These are phyloP conservation scores for Blastobotrys parvus DNA, from an alignment of 805 yeast genomes.

Conservation along the genomic window DNA sequence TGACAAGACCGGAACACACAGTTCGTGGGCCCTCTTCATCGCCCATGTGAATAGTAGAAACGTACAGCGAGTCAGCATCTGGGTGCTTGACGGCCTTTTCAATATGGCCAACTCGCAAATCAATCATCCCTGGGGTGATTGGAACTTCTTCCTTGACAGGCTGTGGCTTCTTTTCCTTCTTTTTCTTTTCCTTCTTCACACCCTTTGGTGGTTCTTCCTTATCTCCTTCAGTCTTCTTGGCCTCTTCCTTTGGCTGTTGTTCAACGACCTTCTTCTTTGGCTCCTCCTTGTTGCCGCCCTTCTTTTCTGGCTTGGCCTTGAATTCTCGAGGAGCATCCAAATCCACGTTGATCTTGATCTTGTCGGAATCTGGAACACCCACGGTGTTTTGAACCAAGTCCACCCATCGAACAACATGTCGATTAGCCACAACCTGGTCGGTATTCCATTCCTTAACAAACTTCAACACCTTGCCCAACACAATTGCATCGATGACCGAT, in stretches of 20 bases:
- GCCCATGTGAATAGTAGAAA: slow-evolving; percentile 94
- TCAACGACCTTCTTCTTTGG: slow-evolving; percentile 39
- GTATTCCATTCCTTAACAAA: slow-evolving; percentile 48
- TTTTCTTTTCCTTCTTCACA: slow-evolving; percentile 33
- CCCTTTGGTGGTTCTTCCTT: slow-evolving; percentile 8
- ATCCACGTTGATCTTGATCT: slow-evolving; percentile 49
- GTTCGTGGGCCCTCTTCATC: slow-evolving; percentile 97
- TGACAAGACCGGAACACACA: slow-evolving; percentile 94
- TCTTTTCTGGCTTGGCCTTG: slow-evolving; percentile 38
- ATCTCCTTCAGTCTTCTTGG: slow-evolving; percentile 17
- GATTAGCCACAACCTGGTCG: slow-evolving; percentile 50
- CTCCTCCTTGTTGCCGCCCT: slow-evolving; percentile 18
- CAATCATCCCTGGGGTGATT: slow-evolving; percentile 77
- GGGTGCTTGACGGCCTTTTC: slow-evolving; percentile 97
- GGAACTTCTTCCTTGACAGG: slow-evolving; percentile 45
- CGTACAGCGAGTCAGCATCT: slow-evolving; percentile 93
- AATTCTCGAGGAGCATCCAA: slow-evolving; percentile 67
- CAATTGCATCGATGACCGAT: slow-evolving; percentile 60
- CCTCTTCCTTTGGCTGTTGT: slow-evolving; percentile 24
- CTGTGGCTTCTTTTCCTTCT: slow-evolving; percentile 45
- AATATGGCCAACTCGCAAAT: slow-evolving; percentile 91
- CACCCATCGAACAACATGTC: slow-evolving; percentile 91
- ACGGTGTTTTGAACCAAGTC: slow-evolving; percentile 70
- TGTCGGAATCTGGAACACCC: slow-evolving; percentile 45
- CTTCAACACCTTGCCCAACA: slow-evolving; percentile 60